Percentiles rank a stretch among this genome's conserved stretches.
Conservation (phyloP, 805 yeast species). For the Schwanniomyces sp. region DNA sequence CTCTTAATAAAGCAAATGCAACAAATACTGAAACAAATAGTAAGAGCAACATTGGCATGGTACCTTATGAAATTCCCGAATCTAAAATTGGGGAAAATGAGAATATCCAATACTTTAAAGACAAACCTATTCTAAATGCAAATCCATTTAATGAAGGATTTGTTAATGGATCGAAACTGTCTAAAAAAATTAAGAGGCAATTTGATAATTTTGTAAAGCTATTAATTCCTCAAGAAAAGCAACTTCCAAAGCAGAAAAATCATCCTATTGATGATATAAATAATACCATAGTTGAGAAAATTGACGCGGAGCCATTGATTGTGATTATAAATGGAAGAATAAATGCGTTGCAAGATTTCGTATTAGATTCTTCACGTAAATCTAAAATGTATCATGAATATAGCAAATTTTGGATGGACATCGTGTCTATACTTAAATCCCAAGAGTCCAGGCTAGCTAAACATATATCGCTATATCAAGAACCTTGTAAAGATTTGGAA, state of each 20-base stretch:
- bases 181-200: slow-evolving; percentile 19
- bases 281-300: slow-evolving; percentile 32
- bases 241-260: neutral
- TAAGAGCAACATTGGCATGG: neutral
- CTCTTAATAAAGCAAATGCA: neutral
- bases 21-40: neutral
- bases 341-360: slow-evolving; percentile 26
- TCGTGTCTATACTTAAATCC: slow-evolving; percentile 14
- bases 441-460: slow-evolving; percentile 25
- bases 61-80: neutral
- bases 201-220: slow-evolving; percentile 10
- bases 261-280: slow-evolving; percentile 27
- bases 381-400: slow-evolving; percentile 29
- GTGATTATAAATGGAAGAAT: slow-evolving; percentile 26
- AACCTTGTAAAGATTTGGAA: slow-evolving; percentile 5
- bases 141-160: slow-evolving; percentile 36
- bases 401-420: slow-evolving; percentile 28
- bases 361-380: slow-evolving; percentile 19
- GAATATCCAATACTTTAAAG: neutral
- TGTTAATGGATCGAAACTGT: slow-evolving; percentile 29
- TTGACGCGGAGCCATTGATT: slow-evolving; percentile 34
- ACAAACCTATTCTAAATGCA: slow-evolving; percentile 21
- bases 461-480: slow-evolving; percentile 10
- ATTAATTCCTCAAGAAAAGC: neutral
- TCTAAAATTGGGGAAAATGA: neutral